Base-by-base conservation (phyloP, 2,329 filamentous ascomycete species). In the Periconia macrospinosa region DNA sequence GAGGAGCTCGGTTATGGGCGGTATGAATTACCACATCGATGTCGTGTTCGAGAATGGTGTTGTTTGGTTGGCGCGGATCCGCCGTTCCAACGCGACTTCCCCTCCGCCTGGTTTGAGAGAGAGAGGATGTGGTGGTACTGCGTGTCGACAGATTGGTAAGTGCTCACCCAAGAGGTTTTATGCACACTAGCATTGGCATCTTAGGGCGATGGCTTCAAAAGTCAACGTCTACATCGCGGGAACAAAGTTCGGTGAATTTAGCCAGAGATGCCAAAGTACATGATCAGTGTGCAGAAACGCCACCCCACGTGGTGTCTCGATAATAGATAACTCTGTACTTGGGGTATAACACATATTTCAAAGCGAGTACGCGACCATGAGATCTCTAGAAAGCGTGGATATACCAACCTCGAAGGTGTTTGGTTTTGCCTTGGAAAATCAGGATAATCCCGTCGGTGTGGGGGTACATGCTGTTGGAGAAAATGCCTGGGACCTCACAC, bases 21-120 rank as follows among this genome's bases (percentile, higher is more conserved):
- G 75, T 2, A 76, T 75, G 72, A 79, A 80, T 55, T 80, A 75
- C 57, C 75, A 80, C 54, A 57, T 77, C 41, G 70, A 76, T 37
- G 59, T 80, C 45, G 52, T 46, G 7, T 81, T 80, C 53, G 69
- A 77, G 6, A 77, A 80, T 57, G 74, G 74, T 40, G 55, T 76
- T 23, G 65, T 55, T 42, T 80, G 77, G 78, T 65, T 80, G 1
- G 75, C 75, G n/a, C 71, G 77, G 13, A 71, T 79, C 44, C 75
- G 73, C 52, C 50, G 50, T 49, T 46, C 47, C 11, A 50, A 54
- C 19, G 52, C 52, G 30, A 50, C 52, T 7, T 54, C 52, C 46
- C 47, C 52, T 46, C 52, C 52, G 10, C 35, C 52, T 30, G 8
- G 23, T 30, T 44, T 54, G 35, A 41, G 47, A 46, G 52, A 54